Evolutionary conservation across 148 eudicot species (phyloP).

Genomic region (Rheum nobile): DNA sequence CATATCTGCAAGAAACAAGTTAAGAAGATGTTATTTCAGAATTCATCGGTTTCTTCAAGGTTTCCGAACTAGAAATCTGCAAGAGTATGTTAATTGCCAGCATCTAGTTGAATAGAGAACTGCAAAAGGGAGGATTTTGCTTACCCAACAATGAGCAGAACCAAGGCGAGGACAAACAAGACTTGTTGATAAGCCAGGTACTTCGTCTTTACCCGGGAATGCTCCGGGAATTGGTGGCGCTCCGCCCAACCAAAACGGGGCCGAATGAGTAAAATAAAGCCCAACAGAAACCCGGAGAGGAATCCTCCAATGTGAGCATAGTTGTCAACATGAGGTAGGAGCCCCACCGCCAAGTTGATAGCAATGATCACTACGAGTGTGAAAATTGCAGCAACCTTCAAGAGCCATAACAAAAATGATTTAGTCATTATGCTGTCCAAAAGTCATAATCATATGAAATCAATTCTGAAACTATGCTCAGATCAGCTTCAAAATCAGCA

Average conservation of each 20-base stretch:
- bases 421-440: background rate
- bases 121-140: constrained; percentile 4
- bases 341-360: constrained; percentile 69
- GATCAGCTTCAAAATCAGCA: too few species aligned
- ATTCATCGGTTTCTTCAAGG: background rate
- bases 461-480: background rate
- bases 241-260: constrained; percentile 76
- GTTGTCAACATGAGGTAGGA: constrained; percentile 87
- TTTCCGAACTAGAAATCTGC: too few species aligned
- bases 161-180: constrained; percentile 33
- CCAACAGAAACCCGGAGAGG: constrained; percentile 62
- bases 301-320: constrained; percentile 91
- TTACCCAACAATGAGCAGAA: constrained; percentile 56
- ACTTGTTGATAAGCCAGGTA: constrained; percentile 42
- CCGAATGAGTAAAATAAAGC: constrained; percentile 58
- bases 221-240: constrained; percentile 48
- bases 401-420: background rate
- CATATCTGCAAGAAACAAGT: constrained; percentile 6
- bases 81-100: too few species aligned
- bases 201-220: constrained; percentile 50
- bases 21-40: background rate
- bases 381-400: constrained; percentile 66
- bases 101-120: background rate
- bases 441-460: background rate
- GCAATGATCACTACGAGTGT: constrained; percentile 60